A percentile compares a stretch with the other conserved stretches of the same genome.
Evolutionary conservation across 2,329 filamentous ascomycete species (phyloP).

Genomic region (Acephala macrosclerotiorum): DNA sequence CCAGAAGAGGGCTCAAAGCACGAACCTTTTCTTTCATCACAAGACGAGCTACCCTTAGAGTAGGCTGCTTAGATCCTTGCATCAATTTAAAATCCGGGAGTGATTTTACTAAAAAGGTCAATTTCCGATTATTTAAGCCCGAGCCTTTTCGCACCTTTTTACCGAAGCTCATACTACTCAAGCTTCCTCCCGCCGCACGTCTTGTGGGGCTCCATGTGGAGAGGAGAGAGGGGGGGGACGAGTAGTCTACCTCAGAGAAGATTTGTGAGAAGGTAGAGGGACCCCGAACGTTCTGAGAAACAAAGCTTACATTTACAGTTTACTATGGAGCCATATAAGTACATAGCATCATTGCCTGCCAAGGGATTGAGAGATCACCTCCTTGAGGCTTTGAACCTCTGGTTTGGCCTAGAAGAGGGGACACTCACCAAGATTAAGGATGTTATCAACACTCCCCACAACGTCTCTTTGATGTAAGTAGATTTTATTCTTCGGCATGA

Average conservation of each 20-base stretch:
- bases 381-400: conserved; percentile 15
- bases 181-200: no score
- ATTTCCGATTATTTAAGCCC: no score
- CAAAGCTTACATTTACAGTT: conserved; percentile 9
- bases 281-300: neutral
- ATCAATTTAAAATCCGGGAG: no score
- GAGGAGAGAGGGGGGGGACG: no score
- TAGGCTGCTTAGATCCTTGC: no score
- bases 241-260: no score
- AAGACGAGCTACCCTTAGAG: neutral
- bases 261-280: neutral
- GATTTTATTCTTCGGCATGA: neutral
- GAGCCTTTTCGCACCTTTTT: no score
- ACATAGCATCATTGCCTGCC: conserved; percentile 14
- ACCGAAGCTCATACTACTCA: no score
- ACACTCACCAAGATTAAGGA: conserved; percentile 36
- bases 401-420: conserved; percentile 35
- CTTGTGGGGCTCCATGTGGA: no score
- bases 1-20: no score
- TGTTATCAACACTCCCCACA: conserved; percentile 42
- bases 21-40: no score
- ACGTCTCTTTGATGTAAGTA: conserved; percentile 43
- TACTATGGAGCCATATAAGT: conserved; percentile 21
- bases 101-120: no score
- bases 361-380: conserved; percentile 10